These are phyloP conservation scores for Lyophyllum semitale DNA, from an alignment of 768 basidiomycete genomes.

Conservation along the genomic window DNA sequence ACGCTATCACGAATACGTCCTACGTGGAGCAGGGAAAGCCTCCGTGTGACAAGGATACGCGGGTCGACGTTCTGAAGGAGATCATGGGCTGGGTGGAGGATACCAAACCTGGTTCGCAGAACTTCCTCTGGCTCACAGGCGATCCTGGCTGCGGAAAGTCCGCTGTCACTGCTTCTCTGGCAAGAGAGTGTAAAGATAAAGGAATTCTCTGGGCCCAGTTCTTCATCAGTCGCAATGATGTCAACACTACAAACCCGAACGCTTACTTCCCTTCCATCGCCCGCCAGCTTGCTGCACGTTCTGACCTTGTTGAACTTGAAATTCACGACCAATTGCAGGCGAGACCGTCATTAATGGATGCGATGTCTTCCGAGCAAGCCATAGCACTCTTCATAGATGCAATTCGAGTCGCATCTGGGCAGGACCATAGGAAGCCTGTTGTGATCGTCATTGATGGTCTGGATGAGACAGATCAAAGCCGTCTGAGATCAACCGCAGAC, in stretches of 20 bases:
- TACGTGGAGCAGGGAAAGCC: conserved; percentile 16
- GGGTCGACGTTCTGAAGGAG: conserved; percentile 11
- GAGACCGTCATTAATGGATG: conserved; percentile 12
- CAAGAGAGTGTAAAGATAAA: conserved; percentile 14
- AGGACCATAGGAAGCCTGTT: conserved; percentile 7
- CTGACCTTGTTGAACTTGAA: conserved; percentile 1
- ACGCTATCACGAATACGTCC: conserved; percentile 11
- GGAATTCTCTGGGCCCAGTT: conserved; percentile 15
- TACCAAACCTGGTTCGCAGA: not conserved
- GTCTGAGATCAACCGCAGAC: conserved; percentile 7
- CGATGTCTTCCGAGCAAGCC: conserved; percentile 12
- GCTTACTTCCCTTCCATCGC: conserved; percentile 20
- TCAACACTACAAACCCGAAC: conserved; percentile 14
- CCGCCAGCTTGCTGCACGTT: conserved; percentile 10
- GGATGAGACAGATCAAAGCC: conserved; percentile 10
- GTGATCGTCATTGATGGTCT: conserved; percentile 21
- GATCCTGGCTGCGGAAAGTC: conserved; percentile 14
- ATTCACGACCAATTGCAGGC: conserved; percentile 12
- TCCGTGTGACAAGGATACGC: conserved; percentile 17
- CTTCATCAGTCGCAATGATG: conserved; percentile 18
- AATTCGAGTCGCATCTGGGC: conserved; percentile 5
- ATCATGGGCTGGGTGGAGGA: conserved; percentile 14
- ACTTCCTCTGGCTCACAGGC: conserved; percentile 16
- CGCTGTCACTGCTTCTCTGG: conserved; percentile 18
- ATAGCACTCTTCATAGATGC: conserved; percentile 13